phyloP scores from a whole-genome alignment of 192 early-diverging fungal genomes.

The Neocallimastix lanati region DNA sequence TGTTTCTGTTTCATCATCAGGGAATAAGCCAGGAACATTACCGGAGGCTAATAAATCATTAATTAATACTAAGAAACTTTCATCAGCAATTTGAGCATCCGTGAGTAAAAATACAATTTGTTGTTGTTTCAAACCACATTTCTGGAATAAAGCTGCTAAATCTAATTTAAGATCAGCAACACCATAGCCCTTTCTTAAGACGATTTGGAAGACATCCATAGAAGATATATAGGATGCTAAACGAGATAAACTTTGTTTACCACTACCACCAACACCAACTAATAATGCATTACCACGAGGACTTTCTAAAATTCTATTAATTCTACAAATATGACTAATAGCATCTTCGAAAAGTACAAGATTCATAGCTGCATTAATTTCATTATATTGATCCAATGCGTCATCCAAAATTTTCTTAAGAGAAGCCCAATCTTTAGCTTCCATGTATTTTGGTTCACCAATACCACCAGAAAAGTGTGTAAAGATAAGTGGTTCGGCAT shows the following conservation, averaged over 20 bases:
- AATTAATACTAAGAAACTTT: conserved; percentile 42
- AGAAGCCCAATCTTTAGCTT: conserved; percentile 32
- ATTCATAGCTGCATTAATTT: conserved; percentile 43
- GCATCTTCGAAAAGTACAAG: conserved; percentile 47
- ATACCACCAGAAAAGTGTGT: conserved; percentile 39
- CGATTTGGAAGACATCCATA: conserved; percentile 54
- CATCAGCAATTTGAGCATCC: conserved; percentile 42
- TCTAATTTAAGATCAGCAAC: conserved; percentile 36
- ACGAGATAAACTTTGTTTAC: conserved; percentile 39
- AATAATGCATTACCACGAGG: conserved; percentile 41
- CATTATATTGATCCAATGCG: conserved; percentile 41
- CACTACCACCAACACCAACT: conserved; percentile 43
- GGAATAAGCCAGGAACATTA: conserved; percentile 46
- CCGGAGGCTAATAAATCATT: conserved; percentile 49
- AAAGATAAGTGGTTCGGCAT: conserved; percentile 35
- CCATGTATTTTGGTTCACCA: conserved; percentile 34
- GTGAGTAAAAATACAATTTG: conserved; percentile 46
- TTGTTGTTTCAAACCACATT: conserved; percentile 39
- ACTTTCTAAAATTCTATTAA: conserved; percentile 39
- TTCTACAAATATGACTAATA: conserved; percentile 43
- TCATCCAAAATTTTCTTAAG: conserved; percentile 33
- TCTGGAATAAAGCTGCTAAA: conserved; percentile 27
- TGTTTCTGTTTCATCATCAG: conserved; percentile 45
- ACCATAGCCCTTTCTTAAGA: conserved; percentile 34
- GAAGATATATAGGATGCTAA: conserved; percentile 39